These are phyloP conservation scores for Salpingoeca rosetta DNA, from an alignment of 78 protist genomes.

Conservation along the genomic window DNA sequence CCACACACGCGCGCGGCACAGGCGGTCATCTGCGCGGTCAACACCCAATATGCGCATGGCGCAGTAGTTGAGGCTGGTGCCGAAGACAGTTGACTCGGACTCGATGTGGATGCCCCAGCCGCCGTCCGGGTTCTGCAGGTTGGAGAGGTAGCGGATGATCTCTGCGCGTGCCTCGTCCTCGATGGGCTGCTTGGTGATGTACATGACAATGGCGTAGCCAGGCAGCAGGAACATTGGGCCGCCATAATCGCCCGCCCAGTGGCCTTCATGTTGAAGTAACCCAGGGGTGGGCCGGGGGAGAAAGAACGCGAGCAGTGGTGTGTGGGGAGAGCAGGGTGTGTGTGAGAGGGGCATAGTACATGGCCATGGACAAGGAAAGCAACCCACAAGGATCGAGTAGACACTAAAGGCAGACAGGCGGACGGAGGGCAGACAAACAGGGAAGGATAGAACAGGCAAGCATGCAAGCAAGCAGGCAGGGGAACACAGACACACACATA, in stretches of 20 bases:
- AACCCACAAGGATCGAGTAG: too few species aligned
- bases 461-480: too few species aligned
- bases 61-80: constrained; percentile 71
- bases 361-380: too few species aligned
- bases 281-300: too few species aligned
- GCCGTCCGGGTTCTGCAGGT: constrained; percentile 65
- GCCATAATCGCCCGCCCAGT: constrained; percentile 89
- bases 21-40: constrained; percentile 27
- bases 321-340: too few species aligned
- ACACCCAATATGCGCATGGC: constrained; percentile 72
- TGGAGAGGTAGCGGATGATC: constrained; percentile 61
- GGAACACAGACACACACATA: too few species aligned
- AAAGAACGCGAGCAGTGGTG: too few species aligned
- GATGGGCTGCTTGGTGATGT: constrained; percentile 39
- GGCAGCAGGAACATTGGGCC: constrained; percentile 88
- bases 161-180: constrained; percentile 30
- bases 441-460: too few species aligned
- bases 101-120: constrained; percentile 78
- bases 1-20: constrained; percentile 36
- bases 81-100: constrained; percentile 70
- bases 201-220: constrained; percentile 60
- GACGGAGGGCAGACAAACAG: too few species aligned
- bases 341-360: too few species aligned
- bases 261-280: too few species aligned
- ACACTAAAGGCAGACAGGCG: too few species aligned